Evolutionary conservation across 176 grass and related monocot species (phyloP), one percentile per base, ranked within the genome.

Genomic region (Zoysia pacifica): DNA sequence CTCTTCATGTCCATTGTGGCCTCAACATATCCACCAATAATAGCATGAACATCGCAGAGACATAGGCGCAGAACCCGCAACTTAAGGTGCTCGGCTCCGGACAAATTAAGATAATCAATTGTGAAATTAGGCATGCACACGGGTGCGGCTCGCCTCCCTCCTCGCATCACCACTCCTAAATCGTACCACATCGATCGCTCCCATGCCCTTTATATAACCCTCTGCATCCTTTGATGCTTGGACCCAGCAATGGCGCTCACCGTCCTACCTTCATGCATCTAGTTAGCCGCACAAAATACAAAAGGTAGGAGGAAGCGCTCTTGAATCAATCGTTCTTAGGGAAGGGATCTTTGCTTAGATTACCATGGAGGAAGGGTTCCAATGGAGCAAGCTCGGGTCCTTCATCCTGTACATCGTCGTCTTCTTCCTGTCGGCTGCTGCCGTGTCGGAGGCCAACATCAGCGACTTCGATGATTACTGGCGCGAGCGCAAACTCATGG

Each of bases 221-320:
- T 77, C 51, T 35, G 14, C 11, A 4, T 82, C 40, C 38, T 11
- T 67, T 2, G 6, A 20, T 51, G 48, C 60, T 49, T 62, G 11
- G 67, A 72, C 62, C 87, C 45, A 73, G 83, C 78, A 89, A 89
- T 85, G 78, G 78, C 80, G 82, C 82, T 78, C 87, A 75, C 73
- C 78, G 37, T 85, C 87, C 83, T 89, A 82, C 78, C 78, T 89
- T 85, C 76, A 5, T 9, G 76, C 7, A 81, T 16, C 64, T 75
- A 65, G 51, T 13, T 74, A 19, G 7, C 36, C 15, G 67, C 76
- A 53, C 36, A 19, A 59, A 75, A 28, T 28, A 55, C 48, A 79
- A 46, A 79, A 81, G 87, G 87, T 80, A 84, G 87, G 87, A 84
- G 68, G 63, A 79, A 55, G 64, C 75, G 87, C 72, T 35, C 62